Evolutionary conservation across 2,329 filamentous ascomycete genomes (phyloP), one percentile per base, ranked within the genome.

Genomic region (Clonostachys sp.): DNA sequence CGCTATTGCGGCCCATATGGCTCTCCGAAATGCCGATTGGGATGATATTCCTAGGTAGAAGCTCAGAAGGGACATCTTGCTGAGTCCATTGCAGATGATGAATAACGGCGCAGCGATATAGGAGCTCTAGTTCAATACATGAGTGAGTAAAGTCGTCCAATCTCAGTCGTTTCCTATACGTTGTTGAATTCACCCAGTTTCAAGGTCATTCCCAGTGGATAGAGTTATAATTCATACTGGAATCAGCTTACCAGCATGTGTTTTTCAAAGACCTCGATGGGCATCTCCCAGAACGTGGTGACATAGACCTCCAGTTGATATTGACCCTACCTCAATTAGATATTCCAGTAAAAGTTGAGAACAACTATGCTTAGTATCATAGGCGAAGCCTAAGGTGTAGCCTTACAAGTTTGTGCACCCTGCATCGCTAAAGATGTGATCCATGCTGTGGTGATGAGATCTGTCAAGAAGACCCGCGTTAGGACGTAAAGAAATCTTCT

Each of bases 1-100:
- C 1, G 54, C 49, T 3, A 66, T 60, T 1, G 58, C 57, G 2
- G 50, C 45, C 53, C 61, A 68, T 8, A 63, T 56, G 0, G 57
- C 54, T 4, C 54, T 47, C 9, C 62, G 62, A 45, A 68, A 68
- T 53, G 60, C 58, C 17, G 39, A 53, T n/a, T 63, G 62, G 0
- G 67, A 65, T 2, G 65, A 66, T 2, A 72, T 53, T 9, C 60
- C 59, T 12, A 63, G 55, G 45, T 70, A 71, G 41, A 72, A 67
- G 5, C 66, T 55, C 5, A 70, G 59, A 5, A 72, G 61, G 1
- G 66, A 61, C 4, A 70, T 33, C 43, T 71, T 72, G 13, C 64
- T 61, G 18, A 66, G 57, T 3, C 59, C 61, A 13, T 61, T 61
- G 34, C 63, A 62, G n/a, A 63, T 48, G n/a, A 65, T 59, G 45